Evolutionary conservation across 306 rosid genomes (phyloP), one percentile per base, ranked within the genome.

Genomic region (Spatholobus suberectus): DNA sequence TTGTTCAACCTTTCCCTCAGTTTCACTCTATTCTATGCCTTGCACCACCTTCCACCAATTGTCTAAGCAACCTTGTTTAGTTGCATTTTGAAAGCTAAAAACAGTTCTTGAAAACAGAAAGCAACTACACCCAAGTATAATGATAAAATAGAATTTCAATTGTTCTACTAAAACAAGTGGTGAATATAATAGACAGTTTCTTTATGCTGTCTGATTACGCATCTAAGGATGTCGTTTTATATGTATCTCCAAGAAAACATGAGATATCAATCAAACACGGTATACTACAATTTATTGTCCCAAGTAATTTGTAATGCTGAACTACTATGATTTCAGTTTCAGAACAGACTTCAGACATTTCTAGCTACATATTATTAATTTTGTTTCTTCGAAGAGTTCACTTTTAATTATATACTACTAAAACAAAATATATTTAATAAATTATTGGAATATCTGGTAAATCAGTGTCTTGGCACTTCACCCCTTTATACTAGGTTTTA

Each of bases 291-390:
- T 47, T 14, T 59, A 59, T 21, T 9, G 62, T 72, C 27, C 46
- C 62, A 29, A 47, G n/a, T 29, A 72, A 72, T 72, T 75, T 75
- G 47, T 57, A 37, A 75, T 21, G 11, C 68, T 54, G 72, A 76
- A 9, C 0, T 46, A n/a, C 27, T 63, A 77, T 66, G 15, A 27
- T 38, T 40, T 52, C 11, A 68, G 76, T 79, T 79, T 52, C 37
- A 68, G 23, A 49, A 54, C 57, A 34, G 58, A 38, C 21, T 69
- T 24, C 20, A 38, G 26, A 65, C 32, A 52, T 1, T 17, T 66
- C 35, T 15, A 21, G 40, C 40, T 65, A 14, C 32, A 8, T 20
- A 34, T 17, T 49, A 20, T 44, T 37, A 17, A 0, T 61, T 69
- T 18, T 51, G 17, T 65, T 65, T 65, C 69, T 62, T 37, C 58